phyloP scores from a whole-genome alignment of 805 yeast species.

The Wickerhamomyces canadensis region DNA sequence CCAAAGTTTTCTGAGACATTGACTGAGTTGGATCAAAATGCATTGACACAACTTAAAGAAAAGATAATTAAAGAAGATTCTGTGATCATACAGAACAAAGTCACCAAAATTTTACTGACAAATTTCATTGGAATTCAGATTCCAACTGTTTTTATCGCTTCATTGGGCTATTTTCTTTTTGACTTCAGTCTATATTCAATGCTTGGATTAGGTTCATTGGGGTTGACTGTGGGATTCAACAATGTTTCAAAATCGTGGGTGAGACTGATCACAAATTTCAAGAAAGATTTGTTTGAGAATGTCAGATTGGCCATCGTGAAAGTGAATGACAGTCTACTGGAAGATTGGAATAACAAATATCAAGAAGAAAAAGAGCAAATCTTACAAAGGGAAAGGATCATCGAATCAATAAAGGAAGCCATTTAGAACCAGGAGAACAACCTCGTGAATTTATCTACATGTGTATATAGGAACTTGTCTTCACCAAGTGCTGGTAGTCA shows the following conservation, averaged over 20 bases:
- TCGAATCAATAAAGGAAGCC: slow-evolving; percentile 2
- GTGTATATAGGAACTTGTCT: no score
- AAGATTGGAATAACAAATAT: slow-evolving; percentile 19
- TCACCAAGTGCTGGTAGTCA: no score
- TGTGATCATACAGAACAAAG: slow-evolving; percentile 20
- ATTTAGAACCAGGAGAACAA: no score
- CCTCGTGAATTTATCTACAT: no score
- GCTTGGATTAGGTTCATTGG: slow-evolving; percentile 27
- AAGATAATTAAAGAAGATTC: slow-evolving; percentile 17
- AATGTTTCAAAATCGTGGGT: slow-evolving; percentile 28
- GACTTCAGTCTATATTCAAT: slow-evolving; percentile 27
- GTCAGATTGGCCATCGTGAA: slow-evolving; percentile 17
- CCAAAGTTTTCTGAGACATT: no score
- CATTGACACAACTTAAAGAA: slow-evolving; percentile 15
- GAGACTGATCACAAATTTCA: slow-evolving; percentile 18
- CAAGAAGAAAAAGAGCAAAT: slow-evolving; percentile 10
- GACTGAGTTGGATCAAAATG: slow-evolving; percentile 10
- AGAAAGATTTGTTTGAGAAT: slow-evolving; percentile 19
- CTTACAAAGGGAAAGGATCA: slow-evolving; percentile 3
- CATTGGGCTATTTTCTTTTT: slow-evolving; percentile 24
- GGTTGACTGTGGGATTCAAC: slow-evolving; percentile 26
- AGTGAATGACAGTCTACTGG: slow-evolving; percentile 14
- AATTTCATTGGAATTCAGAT: slow-evolving; percentile 27
- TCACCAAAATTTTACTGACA: slow-evolving; percentile 20
- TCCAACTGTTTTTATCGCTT: slow-evolving; percentile 24